phyloP scores from a whole-genome alignment of 1,284 basidiomycete genomes.

The Rhodotorula mucilaginosa region DNA sequence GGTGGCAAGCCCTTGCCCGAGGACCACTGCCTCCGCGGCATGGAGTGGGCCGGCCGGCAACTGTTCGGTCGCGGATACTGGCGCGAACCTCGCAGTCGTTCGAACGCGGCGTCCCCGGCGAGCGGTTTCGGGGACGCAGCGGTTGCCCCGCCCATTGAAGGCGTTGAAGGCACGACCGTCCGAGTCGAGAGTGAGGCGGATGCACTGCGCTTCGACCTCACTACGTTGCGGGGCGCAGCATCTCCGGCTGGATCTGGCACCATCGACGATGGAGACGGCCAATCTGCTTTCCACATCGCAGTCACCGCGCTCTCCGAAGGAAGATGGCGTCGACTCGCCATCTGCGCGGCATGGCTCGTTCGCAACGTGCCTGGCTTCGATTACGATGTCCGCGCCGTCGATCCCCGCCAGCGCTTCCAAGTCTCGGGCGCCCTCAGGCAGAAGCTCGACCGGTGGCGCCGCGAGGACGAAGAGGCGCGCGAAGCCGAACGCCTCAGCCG shows the following conservation, averaged over 20 bases:
- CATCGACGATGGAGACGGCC: slow-evolving; percentile 56
- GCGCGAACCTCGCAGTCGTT: slow-evolving; percentile 46
- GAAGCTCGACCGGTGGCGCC: slow-evolving; percentile 68
- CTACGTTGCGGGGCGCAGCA: slow-evolving; percentile 21
- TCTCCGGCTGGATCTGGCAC: neutral
- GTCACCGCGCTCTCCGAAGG: slow-evolving; percentile 56
- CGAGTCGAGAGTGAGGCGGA: slow-evolving; percentile 67
- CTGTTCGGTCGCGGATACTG: slow-evolving; percentile 91
- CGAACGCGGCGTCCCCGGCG: neutral
- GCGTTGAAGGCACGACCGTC: slow-evolving; percentile 5
- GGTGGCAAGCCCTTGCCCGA: slow-evolving; percentile 70
- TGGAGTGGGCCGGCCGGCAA: slow-evolving; percentile 87
- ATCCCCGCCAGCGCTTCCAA: slow-evolving; percentile 36
- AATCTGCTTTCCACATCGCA: slow-evolving; percentile 45
- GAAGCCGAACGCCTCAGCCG: slow-evolving; percentile 42
- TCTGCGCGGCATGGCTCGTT: slow-evolving; percentile 68
- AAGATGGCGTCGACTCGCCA: slow-evolving; percentile 71
- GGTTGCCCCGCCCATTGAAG: slow-evolving; percentile 27
- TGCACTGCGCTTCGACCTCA: slow-evolving; percentile 66
- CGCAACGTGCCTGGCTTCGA: slow-evolving; percentile 72
- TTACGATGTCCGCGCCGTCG: slow-evolving; percentile 51
- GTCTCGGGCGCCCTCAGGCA: slow-evolving; percentile 67
- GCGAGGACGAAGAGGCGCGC: slow-evolving; percentile 61
- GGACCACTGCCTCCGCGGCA: slow-evolving; percentile 92
- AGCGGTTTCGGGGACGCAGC: neutral